Percentiles rank a stretch among this genome's conserved stretches.
Evolutionary conservation across 2,329 filamentous ascomycete genomes (phyloP).

Genomic region (Furcasterigmium furcatum): DNA sequence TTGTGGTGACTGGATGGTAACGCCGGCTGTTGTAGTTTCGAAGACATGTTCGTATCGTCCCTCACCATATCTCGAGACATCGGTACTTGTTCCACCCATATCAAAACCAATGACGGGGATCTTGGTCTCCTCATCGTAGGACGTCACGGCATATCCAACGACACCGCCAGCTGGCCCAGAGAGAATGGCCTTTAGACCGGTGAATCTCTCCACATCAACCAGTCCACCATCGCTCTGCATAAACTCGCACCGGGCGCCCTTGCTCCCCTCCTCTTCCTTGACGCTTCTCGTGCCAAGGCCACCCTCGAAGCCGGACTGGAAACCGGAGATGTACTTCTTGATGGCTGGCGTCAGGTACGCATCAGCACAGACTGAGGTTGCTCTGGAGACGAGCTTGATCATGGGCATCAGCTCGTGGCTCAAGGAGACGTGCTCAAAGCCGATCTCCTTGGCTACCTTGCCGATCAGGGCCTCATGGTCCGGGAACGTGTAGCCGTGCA

Average conservation of each 20-base stretch:
- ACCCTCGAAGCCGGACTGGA: constrained; percentile 70
- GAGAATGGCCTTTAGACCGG: constrained; percentile 79
- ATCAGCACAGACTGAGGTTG: constrained; percentile 75
- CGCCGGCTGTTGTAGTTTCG: constrained; percentile 90
- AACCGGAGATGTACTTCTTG: constrained; percentile 70
- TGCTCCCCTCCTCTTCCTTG: constrained; percentile 58
- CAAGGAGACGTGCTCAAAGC: constrained; percentile 78
- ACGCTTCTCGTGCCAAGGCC: constrained; percentile 70
- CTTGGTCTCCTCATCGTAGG: constrained; percentile 78
- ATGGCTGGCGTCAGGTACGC: constrained; percentile 79
- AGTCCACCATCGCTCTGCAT: constrained; percentile 85
- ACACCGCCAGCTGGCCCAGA: constrained; percentile 92
- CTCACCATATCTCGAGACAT: constrained; percentile 82
- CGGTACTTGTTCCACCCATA: constrained; percentile 92
- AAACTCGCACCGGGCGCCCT: constrained; percentile 83
- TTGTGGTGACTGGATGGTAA: constrained; percentile 89
- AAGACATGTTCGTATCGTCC: constrained; percentile 92
- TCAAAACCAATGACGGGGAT: constrained; percentile 92
- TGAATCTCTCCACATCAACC: constrained; percentile 76
- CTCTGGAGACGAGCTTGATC: constrained; percentile 77
- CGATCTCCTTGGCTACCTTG: constrained; percentile 72
- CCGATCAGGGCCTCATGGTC: constrained; percentile 80
- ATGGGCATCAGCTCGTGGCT: constrained; percentile 79
- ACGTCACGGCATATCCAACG: constrained; percentile 88
- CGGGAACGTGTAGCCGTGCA: constrained; percentile 91